Evolutionary conservation across 345 rosid species (phyloP).

Genomic region (Ailanthus altissimus): DNA sequence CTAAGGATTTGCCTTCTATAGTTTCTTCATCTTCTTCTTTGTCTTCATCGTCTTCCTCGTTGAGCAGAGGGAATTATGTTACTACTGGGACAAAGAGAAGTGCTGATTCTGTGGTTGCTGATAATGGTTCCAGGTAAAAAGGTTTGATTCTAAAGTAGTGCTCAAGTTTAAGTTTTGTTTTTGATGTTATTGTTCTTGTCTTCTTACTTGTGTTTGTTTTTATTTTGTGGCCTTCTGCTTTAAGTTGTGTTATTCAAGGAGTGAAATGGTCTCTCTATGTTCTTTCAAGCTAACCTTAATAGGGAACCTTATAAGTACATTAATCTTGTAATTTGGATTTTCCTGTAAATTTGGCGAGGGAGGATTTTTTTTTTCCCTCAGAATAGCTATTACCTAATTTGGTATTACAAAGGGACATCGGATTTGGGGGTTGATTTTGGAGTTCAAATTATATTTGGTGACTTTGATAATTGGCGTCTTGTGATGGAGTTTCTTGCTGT

Average conservation of each 20-base stretch:
- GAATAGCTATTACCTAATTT: not conserved
- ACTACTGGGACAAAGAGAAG: conserved; percentile 62
- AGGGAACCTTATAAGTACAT: not conserved
- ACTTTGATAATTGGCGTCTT: not conserved
- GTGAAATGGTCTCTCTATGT: not conserved
- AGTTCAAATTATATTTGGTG: not conserved
- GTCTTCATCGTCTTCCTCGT: conserved; percentile 56
- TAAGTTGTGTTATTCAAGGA: not conserved
- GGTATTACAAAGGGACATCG: not conserved
- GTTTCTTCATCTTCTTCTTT: conserved; percentile 34
- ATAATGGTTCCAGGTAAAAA: conserved; percentile 52
- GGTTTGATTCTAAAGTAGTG: not conserved
- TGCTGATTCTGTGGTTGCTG: conserved; percentile 61
- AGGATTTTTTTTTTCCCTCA: not conserved
- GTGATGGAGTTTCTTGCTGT: not conserved
- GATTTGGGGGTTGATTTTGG: not conserved
- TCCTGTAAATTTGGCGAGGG: not conserved
- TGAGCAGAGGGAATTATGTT: conserved; percentile 46
- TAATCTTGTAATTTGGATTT: not conserved
- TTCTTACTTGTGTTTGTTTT: not conserved
- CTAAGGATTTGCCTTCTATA: conserved; percentile 49
- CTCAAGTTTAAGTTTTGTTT: not conserved
- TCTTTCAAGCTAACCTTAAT: not conserved
- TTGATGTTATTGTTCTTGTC: not conserved
- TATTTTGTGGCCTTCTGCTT: not conserved